Conservation (phyloP, 2,329 filamentous ascomycete genomes). For the Passalora sequoiae region DNA sequence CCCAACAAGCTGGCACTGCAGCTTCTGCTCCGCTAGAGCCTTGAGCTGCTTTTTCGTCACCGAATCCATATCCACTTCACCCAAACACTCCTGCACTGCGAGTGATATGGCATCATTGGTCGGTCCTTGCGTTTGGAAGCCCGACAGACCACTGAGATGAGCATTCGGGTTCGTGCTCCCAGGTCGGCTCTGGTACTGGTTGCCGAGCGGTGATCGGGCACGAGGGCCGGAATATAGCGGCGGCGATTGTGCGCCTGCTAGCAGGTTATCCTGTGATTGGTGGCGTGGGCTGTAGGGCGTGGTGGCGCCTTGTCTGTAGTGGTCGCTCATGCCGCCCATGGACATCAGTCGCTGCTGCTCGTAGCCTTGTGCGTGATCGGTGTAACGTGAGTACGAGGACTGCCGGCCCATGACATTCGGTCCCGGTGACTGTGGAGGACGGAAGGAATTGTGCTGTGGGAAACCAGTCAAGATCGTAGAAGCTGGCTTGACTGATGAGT, state of each 20-base stretch:
- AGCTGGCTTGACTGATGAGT: slow-evolving; percentile 82
- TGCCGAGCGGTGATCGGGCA: slow-evolving; percentile 21
- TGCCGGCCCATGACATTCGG: slow-evolving; percentile 63
- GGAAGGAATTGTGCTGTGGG: slow-evolving; percentile 48
- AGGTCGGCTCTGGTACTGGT: slow-evolving; percentile 29
- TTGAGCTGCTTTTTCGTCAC: slow-evolving; percentile 92
- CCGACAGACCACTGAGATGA: slow-evolving; percentile 39
- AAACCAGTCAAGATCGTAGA: slow-evolving; percentile 85
- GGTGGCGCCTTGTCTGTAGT: slow-evolving; percentile 28
- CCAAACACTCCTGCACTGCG: slow-evolving; percentile 74
- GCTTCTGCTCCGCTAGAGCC: slow-evolving; percentile 83
- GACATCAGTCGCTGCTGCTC: slow-evolving; percentile 52
- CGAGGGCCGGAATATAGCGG: slow-evolving; percentile 24
- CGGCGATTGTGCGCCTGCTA: slow-evolving; percentile 31
- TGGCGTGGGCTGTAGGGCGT: slow-evolving; percentile 39
- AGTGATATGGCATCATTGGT: slow-evolving; percentile 77
- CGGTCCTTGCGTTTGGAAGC: slow-evolving; percentile 62
- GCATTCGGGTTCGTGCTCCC: slow-evolving; percentile 24
- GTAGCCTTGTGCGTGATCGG: slow-evolving; percentile 53
- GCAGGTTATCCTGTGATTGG: slow-evolving; percentile 32
- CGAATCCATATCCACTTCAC: slow-evolving; percentile 88
- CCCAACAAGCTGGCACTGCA: slow-evolving; percentile 82
- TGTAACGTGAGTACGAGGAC: slow-evolving; percentile 65
- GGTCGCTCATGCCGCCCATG: slow-evolving; percentile 52
- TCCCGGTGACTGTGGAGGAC: slow-evolving; percentile 73